A percentile compares a stretch with the other conserved stretches of the same genome.
phyloP scores from a whole-genome alignment of 257 asterid species.

The Penstemon davidsonii region DNA sequence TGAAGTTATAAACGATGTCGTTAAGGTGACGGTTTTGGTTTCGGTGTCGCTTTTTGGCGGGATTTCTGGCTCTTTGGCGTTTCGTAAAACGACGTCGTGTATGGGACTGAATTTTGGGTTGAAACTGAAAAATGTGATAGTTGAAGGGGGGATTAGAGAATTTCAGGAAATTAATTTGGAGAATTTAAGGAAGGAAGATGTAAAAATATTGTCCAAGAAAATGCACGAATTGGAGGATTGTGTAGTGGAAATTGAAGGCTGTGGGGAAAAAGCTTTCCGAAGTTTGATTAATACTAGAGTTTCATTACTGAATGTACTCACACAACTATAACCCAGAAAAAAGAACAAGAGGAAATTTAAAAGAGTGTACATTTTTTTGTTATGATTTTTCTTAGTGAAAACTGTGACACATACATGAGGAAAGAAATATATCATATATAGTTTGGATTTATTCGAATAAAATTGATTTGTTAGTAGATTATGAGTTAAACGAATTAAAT shows the following conservation, averaged over 20 bases:
- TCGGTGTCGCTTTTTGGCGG: constrained; percentile 51
- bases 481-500: too few relatives aligned
- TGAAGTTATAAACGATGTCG: constrained; percentile 49
- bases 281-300: constrained; percentile 78
- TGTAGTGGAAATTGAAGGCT: constrained; percentile 54
- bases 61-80: constrained; percentile 47
- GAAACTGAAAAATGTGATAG: constrained; percentile 41
- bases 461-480: not conserved
- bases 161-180: constrained; percentile 41
- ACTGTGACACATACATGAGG: not conserved
- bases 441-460: not conserved
- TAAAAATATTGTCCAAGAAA: constrained; percentile 48
- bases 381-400: not conserved
- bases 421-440: constrained; percentile 25
- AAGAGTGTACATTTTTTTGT: constrained; percentile 5
- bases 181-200: constrained; percentile 49
- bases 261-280: constrained; percentile 69
- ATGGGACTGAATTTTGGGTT: constrained; percentile 39
- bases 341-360: not conserved
- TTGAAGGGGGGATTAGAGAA: constrained; percentile 52
- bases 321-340: constrained; percentile 34
- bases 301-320: constrained; percentile 75
- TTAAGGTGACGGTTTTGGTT: constrained; percentile 53
- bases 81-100: constrained; percentile 45
- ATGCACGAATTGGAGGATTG: constrained; percentile 66